A percentile compares a stretch with the other conserved stretches of the same genome.
Evolutionary conservation across 345 rosid species (phyloP).

Genomic region (Gossypium sturtianum): DNA sequence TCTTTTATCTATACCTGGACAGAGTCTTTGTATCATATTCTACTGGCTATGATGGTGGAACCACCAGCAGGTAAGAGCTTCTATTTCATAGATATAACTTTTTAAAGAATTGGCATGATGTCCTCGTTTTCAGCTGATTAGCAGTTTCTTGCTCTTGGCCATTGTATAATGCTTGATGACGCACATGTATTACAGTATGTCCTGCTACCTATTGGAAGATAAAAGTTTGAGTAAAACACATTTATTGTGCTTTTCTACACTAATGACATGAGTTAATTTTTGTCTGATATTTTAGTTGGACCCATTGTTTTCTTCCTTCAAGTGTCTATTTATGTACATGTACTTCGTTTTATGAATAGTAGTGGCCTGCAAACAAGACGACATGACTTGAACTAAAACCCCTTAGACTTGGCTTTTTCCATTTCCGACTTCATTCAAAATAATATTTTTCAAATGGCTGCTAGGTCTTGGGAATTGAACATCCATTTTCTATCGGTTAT

Average conservation of each 20-base stretch:
- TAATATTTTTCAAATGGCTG: neutral
- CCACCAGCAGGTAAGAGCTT: constrained; percentile 70
- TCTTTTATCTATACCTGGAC: constrained; percentile 69
- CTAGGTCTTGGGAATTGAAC: neutral
- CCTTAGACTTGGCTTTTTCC: neutral
- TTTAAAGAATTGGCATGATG: neutral
- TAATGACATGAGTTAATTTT: neutral
- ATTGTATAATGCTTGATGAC: neutral
- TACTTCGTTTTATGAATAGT: neutral
- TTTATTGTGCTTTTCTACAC: neutral
- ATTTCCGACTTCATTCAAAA: neutral
- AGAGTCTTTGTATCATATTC: constrained; percentile 77
- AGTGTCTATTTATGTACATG: neutral
- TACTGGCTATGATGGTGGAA: constrained; percentile 85
- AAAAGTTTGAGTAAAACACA: neutral
- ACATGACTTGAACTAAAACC: neutral
- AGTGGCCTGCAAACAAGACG: neutral
- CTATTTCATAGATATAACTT: neutral
- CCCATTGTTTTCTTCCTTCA: neutral
- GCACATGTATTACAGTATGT: neutral
- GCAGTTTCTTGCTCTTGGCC: neutral
- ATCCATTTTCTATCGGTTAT: neutral
- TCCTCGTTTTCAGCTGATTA: neutral
- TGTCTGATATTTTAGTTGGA: neutral
- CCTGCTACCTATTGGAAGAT: neutral